Evolutionary conservation across 108 stramenopile genomes (phyloP).

Genomic region (Stephanodiscus triporus): DNA sequence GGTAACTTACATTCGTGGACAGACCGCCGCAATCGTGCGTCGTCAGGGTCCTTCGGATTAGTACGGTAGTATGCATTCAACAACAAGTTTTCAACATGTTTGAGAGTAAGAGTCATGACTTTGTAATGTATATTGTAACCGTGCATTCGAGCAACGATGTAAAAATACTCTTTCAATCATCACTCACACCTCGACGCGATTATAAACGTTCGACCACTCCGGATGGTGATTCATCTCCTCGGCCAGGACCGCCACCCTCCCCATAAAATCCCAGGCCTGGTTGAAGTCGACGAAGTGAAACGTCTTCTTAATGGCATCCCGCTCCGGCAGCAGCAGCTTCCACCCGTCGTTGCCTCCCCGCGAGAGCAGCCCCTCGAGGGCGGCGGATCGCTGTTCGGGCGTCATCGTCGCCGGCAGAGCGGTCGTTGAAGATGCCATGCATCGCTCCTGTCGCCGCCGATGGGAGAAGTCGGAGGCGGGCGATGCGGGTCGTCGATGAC

Average conservation of each 20-base stretch:
- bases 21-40: slow-evolving; percentile 88
- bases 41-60: slow-evolving; percentile 50
- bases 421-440: not conserved
- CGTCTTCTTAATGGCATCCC: slow-evolving; percentile 78
- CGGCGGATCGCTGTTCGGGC: slow-evolving; percentile 9
- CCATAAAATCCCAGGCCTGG: slow-evolving; percentile 96
- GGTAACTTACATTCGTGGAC: slow-evolving; percentile 63
- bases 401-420: not conserved
- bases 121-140: not conserved
- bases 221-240: slow-evolving; percentile 98
- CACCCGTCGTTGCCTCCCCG: slow-evolving; percentile 11
- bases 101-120: not conserved
- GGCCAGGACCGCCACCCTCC: slow-evolving; percentile 81
- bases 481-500: not conserved
- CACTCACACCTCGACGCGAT: slow-evolving; percentile 76
- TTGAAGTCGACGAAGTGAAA: slow-evolving; percentile 84
- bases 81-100: not conserved
- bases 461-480: not conserved
- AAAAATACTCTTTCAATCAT: not conserved
- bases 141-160: too few species aligned
- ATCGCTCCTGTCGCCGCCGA: not conserved
- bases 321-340: slow-evolving; percentile 8
- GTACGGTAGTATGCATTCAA: not conserved
- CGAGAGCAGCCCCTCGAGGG: slow-evolving; percentile 7
- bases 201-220: slow-evolving; percentile 99